Percentiles rank a stretch among this genome's conserved stretches.
These are phyloP conservation scores for Tephrocybe sp. DNA, from an alignment of 768 basidiomycete genomes.

Conservation along the genomic window DNA sequence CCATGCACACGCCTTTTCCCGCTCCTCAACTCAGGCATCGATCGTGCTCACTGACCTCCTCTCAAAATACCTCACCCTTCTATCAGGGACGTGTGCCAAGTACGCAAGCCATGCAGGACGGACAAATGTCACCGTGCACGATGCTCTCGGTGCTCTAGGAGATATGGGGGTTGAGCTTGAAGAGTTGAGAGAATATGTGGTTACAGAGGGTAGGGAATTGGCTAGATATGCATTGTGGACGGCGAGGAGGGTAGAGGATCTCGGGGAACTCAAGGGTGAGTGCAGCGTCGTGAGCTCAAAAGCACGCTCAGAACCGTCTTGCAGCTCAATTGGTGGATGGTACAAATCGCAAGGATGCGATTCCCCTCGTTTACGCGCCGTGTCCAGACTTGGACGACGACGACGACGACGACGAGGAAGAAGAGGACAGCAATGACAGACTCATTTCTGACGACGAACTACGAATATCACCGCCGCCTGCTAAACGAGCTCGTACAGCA, in stretches of 20 bases:
- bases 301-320: conserved; percentile 24
- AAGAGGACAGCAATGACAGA: conserved; percentile 25
- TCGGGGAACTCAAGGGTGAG: conserved; percentile 71
- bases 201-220: conserved; percentile 67
- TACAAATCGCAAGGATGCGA: conserved; percentile 52
- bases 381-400: conserved; percentile 30
- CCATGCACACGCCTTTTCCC: conserved; percentile 75
- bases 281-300: conserved; percentile 21
- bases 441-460: conserved; percentile 20
- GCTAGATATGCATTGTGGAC: conserved; percentile 65
- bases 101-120: conserved; percentile 79
- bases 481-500: conserved; percentile 55
- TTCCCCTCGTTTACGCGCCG: conserved; percentile 48
- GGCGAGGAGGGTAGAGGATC: conserved; percentile 64
- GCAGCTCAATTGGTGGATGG: conserved; percentile 62
- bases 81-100: conserved; percentile 64
- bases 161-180: conserved; percentile 71
- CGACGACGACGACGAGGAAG: conserved; percentile 29
- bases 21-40: conserved; percentile 71
- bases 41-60: conserved; percentile 72
- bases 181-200: conserved; percentile 65
- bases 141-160: conserved; percentile 65
- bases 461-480: conserved; percentile 34
- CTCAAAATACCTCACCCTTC: conserved; percentile 66
- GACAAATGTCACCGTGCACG: conserved; percentile 49